Conservation (phyloP, 2,329 filamentous ascomycete genomes). For the Alternaria ventricosa region DNA sequence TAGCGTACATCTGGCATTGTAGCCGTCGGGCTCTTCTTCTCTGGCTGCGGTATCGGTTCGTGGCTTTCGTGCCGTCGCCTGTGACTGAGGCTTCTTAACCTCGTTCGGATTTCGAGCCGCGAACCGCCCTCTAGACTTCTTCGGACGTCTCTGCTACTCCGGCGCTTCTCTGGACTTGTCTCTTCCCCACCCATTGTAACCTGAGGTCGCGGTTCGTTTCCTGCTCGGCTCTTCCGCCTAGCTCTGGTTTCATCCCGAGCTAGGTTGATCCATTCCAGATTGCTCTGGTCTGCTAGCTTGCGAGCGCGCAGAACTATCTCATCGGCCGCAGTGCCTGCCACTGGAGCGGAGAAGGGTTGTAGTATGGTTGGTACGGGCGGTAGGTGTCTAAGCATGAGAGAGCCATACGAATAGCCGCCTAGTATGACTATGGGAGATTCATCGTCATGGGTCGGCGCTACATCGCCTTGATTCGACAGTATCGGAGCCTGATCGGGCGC, state of each 20-base stretch:
- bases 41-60: conserved; percentile 10
- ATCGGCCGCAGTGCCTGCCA: conserved; percentile 64
- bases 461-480: not conserved
- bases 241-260: conserved; percentile 31
- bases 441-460: not conserved
- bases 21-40: conserved; percentile 5
- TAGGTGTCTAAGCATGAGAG: conserved; percentile 77
- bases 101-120: conserved; percentile 44
- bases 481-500: conserved; percentile 19
- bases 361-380: conserved; percentile 66
- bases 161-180: conserved; percentile 47
- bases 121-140: conserved; percentile 40
- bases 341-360: conserved; percentile 62
- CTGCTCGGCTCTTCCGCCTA: conserved; percentile 34
- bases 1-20: conserved; percentile 42
- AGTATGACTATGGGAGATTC: conserved; percentile 60
- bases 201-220: conserved; percentile 28
- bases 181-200: conserved; percentile 57
- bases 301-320: conserved; percentile 75
- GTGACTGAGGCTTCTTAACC: conserved; percentile 40
- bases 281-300: conserved; percentile 70
- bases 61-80: conserved; percentile 18
- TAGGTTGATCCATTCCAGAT: conserved; percentile 50
- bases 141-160: conserved; percentile 51
- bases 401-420: conserved; percentile 90